These are phyloP conservation scores for Solanum bulbocastanum DNA, from an alignment of 257 asterid species.

Conservation along the genomic window DNA sequence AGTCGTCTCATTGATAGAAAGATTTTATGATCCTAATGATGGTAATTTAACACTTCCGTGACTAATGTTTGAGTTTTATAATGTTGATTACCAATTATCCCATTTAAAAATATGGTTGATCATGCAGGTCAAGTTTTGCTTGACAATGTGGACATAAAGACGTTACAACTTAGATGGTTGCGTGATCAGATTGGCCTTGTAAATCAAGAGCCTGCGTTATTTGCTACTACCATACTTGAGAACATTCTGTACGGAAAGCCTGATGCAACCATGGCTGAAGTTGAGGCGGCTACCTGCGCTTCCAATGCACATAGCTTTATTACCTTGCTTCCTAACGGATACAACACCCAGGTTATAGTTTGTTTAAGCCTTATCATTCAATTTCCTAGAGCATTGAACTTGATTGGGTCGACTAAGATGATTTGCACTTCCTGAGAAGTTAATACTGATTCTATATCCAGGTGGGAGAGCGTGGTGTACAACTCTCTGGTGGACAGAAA, in stretches of 20 bases:
- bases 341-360: conserved; percentile 69
- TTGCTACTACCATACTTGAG: conserved; percentile 93
- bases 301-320: conserved; percentile 93
- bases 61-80: background rate
- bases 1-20: conserved; percentile 77
- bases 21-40: conserved; percentile 89
- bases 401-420: background rate
- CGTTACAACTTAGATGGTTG: conserved; percentile 80
- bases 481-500: conserved; percentile 93
- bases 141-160: conserved; percentile 74
- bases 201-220: conserved; percentile 98
- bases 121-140: conserved; percentile 74
- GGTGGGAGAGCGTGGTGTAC: conserved; percentile 99
- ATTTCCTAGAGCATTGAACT: background rate
- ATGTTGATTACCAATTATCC: background rate
- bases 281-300: conserved; percentile 88
- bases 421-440: background rate
- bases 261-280: conserved; percentile 84
- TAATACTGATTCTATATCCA: conserved; percentile 6
- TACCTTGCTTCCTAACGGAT: conserved; percentile 87
- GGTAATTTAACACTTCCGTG: conserved; percentile 37
- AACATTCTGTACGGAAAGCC: conserved; percentile 92
- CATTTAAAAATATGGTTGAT: background rate
- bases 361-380: background rate
- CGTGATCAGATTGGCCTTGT: conserved; percentile 93